phyloP scores from a whole-genome alignment of 371 early-diverging fungal species.

The Funneliformis caledonium region DNA sequence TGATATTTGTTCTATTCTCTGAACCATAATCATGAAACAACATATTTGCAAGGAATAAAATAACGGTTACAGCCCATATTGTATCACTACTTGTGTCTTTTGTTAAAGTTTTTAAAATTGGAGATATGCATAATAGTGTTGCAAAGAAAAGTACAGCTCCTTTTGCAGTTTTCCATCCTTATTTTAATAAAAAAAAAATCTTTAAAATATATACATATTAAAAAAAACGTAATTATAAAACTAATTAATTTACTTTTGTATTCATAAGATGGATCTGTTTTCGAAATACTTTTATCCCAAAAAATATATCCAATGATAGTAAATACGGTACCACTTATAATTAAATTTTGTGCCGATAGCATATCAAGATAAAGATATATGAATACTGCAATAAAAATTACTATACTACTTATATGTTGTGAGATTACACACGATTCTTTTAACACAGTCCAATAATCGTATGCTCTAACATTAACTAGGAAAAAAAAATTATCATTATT shows the following conservation, averaged over 20 bases:
- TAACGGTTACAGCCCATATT: slow-evolving; percentile 90
- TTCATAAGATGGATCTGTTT: slow-evolving; percentile 53
- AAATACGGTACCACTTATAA: slow-evolving; percentile 61
- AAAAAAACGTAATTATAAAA: neutral
- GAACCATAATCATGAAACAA: slow-evolving; percentile 90
- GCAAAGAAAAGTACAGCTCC: slow-evolving; percentile 78
- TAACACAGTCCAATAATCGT: slow-evolving; percentile 77
- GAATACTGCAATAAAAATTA: slow-evolving; percentile 88
- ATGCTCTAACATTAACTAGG: slow-evolving; percentile 70
- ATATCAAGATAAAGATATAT: slow-evolving; percentile 65
- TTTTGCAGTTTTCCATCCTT: slow-evolving; percentile 68
- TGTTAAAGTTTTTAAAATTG: slow-evolving; percentile 91
- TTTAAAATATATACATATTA: neutral
- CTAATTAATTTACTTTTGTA: slow-evolving; percentile 54
- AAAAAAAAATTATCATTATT: neutral
- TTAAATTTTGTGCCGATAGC: slow-evolving; percentile 63
- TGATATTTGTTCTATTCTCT: slow-evolving; percentile 51
- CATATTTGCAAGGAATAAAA: slow-evolving; percentile 83
- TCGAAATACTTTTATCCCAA: slow-evolving; percentile 66
- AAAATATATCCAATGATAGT: slow-evolving; percentile 69
- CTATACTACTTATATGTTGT: slow-evolving; percentile 82
- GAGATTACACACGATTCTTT: slow-evolving; percentile 78
- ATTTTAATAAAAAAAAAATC: neutral
- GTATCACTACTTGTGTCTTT: slow-evolving; percentile 89
- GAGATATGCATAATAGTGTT: slow-evolving; percentile 85